Evolutionary conservation across 1,284 basidiomycete genomes (phyloP), one percentile per base, ranked within the genome.

Genomic region (Ganoderma sinense): DNA sequence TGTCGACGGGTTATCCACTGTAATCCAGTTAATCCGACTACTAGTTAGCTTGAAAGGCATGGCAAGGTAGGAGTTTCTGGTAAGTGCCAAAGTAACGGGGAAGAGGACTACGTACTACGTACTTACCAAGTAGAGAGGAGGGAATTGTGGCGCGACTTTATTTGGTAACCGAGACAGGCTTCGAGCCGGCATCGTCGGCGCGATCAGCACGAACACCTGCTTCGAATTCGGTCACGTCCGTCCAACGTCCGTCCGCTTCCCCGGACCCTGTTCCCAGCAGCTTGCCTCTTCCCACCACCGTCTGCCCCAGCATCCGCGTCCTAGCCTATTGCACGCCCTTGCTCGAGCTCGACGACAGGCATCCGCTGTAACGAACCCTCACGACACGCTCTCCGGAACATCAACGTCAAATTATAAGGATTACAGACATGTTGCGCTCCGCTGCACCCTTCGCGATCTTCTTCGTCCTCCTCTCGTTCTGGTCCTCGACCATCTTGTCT

Each of bases 381-480:
- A 64, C 62, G 62, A 40, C 3, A 6, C 6, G 36, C 14, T 45
- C 14, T 16, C 62, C 36, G 23, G 31, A 18, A 48, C 45, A 48
- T 43, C 29, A n/a, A n/a, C n/a, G n/a, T n/a, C n/a, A n/a, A n/a
- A n/a, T n/a, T n/a, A n/a, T 41, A 31, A 40, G 7, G 14, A 13
- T 4, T 20, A 45, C 11, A 63, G 29, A 55, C 59, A 73, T 71
- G 69, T 58, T 66, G 33, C 66, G 65, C 68, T 69, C 40, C 64
- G 43, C 64, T 33, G 36, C 62, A 29, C 16, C 36, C 62, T 0
- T 73, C 68, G 66, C 68, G 26, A 40, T 69, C 59, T 62, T 69
- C 56, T 2, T 68, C 18, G 65, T 66, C 7, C 68, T 71, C 51
- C 58, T 71, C 62, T 68, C 70, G 48, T 31, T 61, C 59, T 67